Conservation (phyloP, 1,139 yeast genomes). For the Arxiozyma telluris region DNA sequence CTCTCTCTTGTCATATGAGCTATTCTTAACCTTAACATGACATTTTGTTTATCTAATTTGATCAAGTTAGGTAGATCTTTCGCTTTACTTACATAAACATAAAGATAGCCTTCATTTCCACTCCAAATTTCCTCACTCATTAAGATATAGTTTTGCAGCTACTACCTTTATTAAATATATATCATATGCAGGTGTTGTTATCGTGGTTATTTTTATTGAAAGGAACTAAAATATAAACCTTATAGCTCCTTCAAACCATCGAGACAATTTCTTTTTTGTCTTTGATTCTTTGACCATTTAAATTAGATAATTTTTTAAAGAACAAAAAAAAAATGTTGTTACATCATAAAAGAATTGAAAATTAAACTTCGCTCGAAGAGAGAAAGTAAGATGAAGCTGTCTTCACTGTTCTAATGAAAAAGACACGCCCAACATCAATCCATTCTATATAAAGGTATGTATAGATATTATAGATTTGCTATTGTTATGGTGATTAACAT, state of each 20-base stretch:
- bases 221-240: too few species aligned
- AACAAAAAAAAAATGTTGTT: too few species aligned
- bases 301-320: too few species aligned
- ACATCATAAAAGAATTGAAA: too few species aligned
- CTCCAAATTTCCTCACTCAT: conserved; percentile 21
- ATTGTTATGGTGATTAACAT: background rate
- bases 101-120: conserved; percentile 35
- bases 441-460: background rate
- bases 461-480: too few species aligned
- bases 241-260: background rate
- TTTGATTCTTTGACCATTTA: too few species aligned
- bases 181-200: background rate
- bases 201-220: too few species aligned
- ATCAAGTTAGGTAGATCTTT: conserved; percentile 75
- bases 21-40: conserved; percentile 69
- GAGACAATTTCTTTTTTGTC: too few species aligned
- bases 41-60: conserved; percentile 80
- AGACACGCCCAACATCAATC: too few species aligned
- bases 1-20: conserved; percentile 78
- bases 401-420: background rate
- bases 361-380: background rate
- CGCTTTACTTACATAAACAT: conserved; percentile 40
- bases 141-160: background rate
- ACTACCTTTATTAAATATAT: background rate
- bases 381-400: background rate